Conservation (phyloP, 805 yeast species). For the Debaryomyces tyrocola region DNA sequence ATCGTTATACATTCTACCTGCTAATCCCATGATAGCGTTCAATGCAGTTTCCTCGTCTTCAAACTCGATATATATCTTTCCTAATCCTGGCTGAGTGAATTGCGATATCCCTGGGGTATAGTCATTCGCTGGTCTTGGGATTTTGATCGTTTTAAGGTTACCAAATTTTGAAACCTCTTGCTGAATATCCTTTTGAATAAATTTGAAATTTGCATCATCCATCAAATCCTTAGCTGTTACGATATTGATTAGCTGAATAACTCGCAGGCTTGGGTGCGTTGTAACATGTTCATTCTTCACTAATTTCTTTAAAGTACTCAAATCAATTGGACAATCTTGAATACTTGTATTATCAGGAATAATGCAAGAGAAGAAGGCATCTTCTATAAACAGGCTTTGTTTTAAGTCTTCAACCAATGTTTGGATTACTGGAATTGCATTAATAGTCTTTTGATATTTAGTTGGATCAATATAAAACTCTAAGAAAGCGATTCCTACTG, state of each 20-base stretch:
- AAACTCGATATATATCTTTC: conserved; percentile 72
- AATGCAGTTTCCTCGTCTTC: conserved; percentile 49
- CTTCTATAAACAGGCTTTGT: conserved; percentile 14
- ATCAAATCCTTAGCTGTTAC: conserved; percentile 64
- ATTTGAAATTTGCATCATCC: conserved; percentile 47
- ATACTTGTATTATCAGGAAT: conserved; percentile 29
- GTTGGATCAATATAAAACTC: conserved; percentile 32
- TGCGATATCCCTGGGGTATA: conserved; percentile 37
- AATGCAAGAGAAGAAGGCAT: conserved; percentile 36
- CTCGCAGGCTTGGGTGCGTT: conserved; percentile 45
- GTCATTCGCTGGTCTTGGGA: conserved; percentile 62
- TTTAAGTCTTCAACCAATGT: conserved; percentile 13
- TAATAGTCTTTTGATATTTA: conserved; percentile 10
- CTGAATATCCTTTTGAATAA: conserved; percentile 52
- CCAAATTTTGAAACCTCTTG: conserved; percentile 54
- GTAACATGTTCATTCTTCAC: conserved; percentile 37
- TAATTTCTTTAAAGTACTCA: conserved; percentile 35
- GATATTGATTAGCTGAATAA: conserved; percentile 65
- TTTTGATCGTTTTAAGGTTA: conserved; percentile 49
- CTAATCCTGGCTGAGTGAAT: conserved; percentile 56
- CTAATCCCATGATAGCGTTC: conserved; percentile 56
- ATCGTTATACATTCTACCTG: conserved; percentile 68
- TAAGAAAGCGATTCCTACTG: conserved; percentile 60
- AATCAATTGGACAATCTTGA: conserved; percentile 37
- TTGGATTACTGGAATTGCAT: conserved; percentile 11